Evolutionary conservation across 2,329 filamentous ascomycete species (phyloP).

Genomic region (Emergomyces orientalis): DNA sequence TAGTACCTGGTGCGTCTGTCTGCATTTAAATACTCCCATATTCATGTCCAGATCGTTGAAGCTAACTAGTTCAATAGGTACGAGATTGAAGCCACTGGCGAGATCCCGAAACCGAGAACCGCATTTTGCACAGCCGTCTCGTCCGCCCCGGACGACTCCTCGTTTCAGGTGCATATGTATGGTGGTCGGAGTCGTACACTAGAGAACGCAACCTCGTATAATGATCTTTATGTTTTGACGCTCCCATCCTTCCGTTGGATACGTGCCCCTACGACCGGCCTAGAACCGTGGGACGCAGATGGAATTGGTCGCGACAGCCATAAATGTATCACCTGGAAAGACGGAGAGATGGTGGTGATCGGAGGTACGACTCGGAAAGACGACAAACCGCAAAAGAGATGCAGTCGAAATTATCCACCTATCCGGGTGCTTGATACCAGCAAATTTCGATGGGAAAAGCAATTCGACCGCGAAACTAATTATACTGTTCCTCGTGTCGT

Average conservation of each 20-base stretch:
- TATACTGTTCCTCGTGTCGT: slow-evolving; percentile 5
- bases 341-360: slow-evolving; percentile 7
- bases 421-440: slow-evolving; percentile 7
- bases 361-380: slow-evolving; percentile 1
- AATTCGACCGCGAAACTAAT: slow-evolving; percentile 2
- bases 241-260: slow-evolving; percentile 9
- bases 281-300: not conserved
- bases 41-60: not conserved
- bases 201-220: not conserved
- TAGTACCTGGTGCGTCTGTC: slow-evolving; percentile 5
- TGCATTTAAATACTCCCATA: not conserved
- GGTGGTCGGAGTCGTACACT: slow-evolving; percentile 1
- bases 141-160: slow-evolving; percentile 6
- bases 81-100: slow-evolving; percentile 5
- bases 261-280: not conserved
- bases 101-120: slow-evolving; percentile 2
- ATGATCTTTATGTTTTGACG: slow-evolving; percentile 5
- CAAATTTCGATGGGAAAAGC: slow-evolving; percentile 1
- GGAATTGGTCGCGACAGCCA: slow-evolving; percentile 1
- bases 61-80: slow-evolving; percentile 2
- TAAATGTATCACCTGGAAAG: slow-evolving; percentile 6
- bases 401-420: slow-evolving; percentile 3
- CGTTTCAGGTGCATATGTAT: slow-evolving; percentile 8
- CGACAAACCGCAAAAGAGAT: slow-evolving; percentile 1
- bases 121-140: slow-evolving; percentile 8